These are phyloP conservation scores for Xeromyces bisporus DNA, from an alignment of 495 filamentous ascomycete species.

Conservation along the genomic window DNA sequence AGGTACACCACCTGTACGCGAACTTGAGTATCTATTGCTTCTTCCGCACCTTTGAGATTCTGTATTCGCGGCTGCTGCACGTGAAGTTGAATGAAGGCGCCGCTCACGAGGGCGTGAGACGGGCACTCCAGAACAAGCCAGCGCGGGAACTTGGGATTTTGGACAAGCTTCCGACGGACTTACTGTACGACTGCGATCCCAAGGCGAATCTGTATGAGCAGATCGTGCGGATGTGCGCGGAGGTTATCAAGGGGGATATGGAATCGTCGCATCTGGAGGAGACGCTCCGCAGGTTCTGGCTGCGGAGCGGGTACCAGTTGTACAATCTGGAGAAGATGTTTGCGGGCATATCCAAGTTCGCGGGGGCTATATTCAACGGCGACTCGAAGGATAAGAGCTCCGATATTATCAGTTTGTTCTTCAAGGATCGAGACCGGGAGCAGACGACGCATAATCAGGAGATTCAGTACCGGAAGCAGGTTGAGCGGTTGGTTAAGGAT, in stretches of 20 bases:
- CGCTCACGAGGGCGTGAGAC: constrained; percentile 53
- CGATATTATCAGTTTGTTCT: constrained; percentile 68
- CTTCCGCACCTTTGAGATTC: constrained; percentile 73
- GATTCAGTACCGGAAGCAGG: constrained; percentile 70
- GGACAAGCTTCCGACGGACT: constrained; percentile 63
- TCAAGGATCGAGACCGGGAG: constrained; percentile 60
- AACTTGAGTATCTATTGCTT: constrained; percentile 86
- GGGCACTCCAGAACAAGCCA: constrained; percentile 49
- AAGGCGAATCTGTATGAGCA: constrained; percentile 54
- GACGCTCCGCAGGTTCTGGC: constrained; percentile 71
- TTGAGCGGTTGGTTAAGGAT: constrained; percentile 73
- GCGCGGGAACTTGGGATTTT: constrained; percentile 64
- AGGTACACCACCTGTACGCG: constrained; percentile 69
- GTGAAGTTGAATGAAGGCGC: constrained; percentile 62
- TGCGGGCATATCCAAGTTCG: constrained; percentile 55
- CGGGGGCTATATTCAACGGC: constrained; percentile 51
- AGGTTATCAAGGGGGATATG: constrained; percentile 53
- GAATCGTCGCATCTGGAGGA: constrained; percentile 75
- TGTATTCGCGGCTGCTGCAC: constrained; percentile 66
- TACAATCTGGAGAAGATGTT: constrained; percentile 82
- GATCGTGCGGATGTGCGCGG: constrained; percentile 49
- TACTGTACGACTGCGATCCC: constrained; percentile 49
- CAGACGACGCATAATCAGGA: constrained; percentile 72
- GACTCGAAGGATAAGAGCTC: constrained; percentile 84
- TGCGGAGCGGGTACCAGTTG: constrained; percentile 73